phyloP scores from a whole-genome alignment of 2,329 filamentous ascomycete species.

The Penicillium aurantiogriseum region DNA sequence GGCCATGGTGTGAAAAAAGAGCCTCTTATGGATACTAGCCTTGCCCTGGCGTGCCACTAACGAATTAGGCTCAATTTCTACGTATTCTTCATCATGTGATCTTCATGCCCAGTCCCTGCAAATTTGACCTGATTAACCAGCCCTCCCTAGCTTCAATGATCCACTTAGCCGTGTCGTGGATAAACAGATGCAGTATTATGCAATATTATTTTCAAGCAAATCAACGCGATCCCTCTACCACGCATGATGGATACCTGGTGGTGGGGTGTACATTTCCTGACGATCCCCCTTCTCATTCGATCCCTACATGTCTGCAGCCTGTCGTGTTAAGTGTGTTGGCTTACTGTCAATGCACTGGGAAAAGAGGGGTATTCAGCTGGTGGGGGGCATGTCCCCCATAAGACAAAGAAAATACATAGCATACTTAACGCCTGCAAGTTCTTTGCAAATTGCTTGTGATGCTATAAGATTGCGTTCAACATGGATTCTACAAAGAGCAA shows the following conservation, averaged over 20 bases:
- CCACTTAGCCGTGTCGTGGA: not conserved
- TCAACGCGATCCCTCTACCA: too few relatives aligned
- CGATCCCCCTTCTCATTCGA: not conserved
- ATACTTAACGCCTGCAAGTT: too few relatives aligned
- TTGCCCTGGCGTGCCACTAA: not conserved
- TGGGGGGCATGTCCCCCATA: too few relatives aligned
- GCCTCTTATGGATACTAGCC: not conserved
- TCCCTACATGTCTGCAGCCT: not conserved
- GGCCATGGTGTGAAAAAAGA: constrained; percentile 9
- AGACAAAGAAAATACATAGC: not conserved
- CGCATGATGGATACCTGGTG: not conserved
- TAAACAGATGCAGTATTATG: not conserved
- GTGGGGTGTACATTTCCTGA: not conserved
- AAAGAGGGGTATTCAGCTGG: not conserved
- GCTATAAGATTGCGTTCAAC: not conserved
- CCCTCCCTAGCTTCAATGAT: too few relatives aligned
- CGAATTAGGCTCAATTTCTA: not conserved
- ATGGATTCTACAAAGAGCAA: constrained; percentile 2
- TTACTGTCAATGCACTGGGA: not conserved
- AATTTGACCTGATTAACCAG: not conserved
- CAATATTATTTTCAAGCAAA: not conserved
- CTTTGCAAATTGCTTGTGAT: not conserved
- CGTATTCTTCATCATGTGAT: not conserved
- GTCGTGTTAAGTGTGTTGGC: not conserved
- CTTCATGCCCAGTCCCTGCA: not conserved